Evolutionary conservation across 495 filamentous ascomycete species (phyloP), one percentile per base, ranked within the genome.

Genomic region (Neurospora sublineolata): DNA sequence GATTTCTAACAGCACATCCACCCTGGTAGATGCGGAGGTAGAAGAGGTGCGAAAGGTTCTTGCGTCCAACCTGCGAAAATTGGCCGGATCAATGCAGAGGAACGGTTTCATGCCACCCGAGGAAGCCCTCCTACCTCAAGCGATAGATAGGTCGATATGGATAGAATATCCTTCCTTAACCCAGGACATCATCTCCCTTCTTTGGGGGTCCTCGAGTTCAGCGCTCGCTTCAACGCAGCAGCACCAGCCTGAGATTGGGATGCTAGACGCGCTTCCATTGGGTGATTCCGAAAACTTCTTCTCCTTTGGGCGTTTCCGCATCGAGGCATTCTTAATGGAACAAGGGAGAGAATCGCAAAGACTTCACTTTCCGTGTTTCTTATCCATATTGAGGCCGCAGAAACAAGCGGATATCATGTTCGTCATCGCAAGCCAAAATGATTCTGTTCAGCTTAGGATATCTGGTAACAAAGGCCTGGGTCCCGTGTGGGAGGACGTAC

Each of bases 51-150:
- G 89, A 73, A 83, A 91, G 69, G 79, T 77, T 2, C 81, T 93
- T 5, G 72, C 85, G 41, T 86, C 87, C 27, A 90, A 87, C 77
- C 76, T 97, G 72, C 88, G 87, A 36, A 92, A 92, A 39, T 77
- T 97, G 67, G 84, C 91, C 4, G 85, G 90, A 74, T 95, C 92
- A 1, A 96, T 97, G 88, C 91, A 90, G 78, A 84, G 91, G 46
- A 94, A 94, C 76, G 87, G 89, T 42, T 89, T 93, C 68, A 81
- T 97, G 72, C 86, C 91, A 3, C 85, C 89, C 1, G 84, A 88
- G 36, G 87, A 91, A 39, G 82, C 87, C 18, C 84, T 88, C 33
- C 83, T 92, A 7, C 87, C 87, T 36, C 89, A 91, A 72, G 86
- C 87, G 1, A 84, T 92, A 46, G 89, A 97, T 73, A 88, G 88